Conservation (phyloP, 805 yeast species). For the Kodamaea sagamina region DNA sequence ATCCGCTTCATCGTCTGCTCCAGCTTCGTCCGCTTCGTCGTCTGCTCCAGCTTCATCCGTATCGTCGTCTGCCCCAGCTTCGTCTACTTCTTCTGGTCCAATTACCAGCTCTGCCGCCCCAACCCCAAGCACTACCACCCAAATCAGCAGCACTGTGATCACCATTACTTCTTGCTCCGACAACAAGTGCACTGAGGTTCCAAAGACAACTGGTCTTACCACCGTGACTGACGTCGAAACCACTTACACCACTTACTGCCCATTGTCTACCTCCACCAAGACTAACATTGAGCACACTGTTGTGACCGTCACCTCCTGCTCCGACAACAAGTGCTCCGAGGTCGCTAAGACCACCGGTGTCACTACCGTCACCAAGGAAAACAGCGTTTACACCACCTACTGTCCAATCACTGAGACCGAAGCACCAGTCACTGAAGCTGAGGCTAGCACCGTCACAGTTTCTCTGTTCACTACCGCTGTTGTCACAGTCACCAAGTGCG, state of each 20-base stretch:
- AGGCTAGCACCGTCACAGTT: neutral
- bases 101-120: constrained; percentile 35
- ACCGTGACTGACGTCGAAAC: constrained; percentile 21
- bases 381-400: constrained; percentile 36
- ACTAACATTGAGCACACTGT: constrained; percentile 25
- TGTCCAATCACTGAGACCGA: constrained; percentile 22
- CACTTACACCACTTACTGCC: constrained; percentile 29
- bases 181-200: constrained; percentile 23
- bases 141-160: constrained; percentile 21
- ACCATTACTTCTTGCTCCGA: constrained; percentile 33
- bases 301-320: constrained; percentile 38
- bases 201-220: constrained; percentile 18
- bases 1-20: constrained; percentile 31
- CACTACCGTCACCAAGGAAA: constrained; percentile 34
- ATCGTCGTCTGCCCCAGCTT: constrained; percentile 19
- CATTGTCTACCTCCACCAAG: constrained; percentile 20
- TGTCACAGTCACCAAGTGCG: constrained; percentile 37
- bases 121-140: constrained; percentile 17
- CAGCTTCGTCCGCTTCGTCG: constrained; percentile 38
- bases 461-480: constrained; percentile 25
- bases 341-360: constrained; percentile 33
- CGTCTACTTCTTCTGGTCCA: constrained; percentile 24
- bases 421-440: constrained; percentile 4
- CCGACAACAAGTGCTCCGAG: constrained; percentile 27
- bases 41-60: constrained; percentile 38